Percentiles rank a stretch among this genome's conserved stretches.
Conservation (phyloP, 192 early-diverging fungal species). For the Coemansia pectinata region DNA sequence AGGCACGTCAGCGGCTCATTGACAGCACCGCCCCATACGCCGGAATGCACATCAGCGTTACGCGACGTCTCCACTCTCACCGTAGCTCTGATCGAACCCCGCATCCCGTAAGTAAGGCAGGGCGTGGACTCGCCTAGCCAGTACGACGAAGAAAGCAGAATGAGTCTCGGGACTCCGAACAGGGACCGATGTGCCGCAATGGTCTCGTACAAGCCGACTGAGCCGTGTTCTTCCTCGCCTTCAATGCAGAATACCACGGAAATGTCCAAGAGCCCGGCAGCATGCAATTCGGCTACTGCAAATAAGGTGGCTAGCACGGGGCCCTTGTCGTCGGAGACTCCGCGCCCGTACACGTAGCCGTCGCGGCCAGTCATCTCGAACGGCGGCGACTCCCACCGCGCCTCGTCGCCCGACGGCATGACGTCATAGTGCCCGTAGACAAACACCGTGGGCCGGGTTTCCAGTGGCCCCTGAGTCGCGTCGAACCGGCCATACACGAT, state of each 20-base stretch:
- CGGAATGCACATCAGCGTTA: conserved; percentile 71
- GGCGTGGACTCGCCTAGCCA: conserved; percentile 78
- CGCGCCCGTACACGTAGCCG: conserved; percentile 76
- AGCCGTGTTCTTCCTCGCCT: conserved; percentile 79
- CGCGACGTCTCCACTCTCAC: conserved; percentile 53
- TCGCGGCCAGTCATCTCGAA: conserved; percentile 67
- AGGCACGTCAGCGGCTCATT: conserved; percentile 70
- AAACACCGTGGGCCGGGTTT: conserved; percentile 56
- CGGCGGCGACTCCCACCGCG: conserved; percentile 65
- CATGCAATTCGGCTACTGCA: conserved; percentile 67
- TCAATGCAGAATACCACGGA: conserved; percentile 77
- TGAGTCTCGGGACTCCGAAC: conserved; percentile 32
- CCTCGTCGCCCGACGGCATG: conserved; percentile 66
- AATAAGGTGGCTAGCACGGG: conserved; percentile 73
- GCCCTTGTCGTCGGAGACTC: conserved; percentile 82
- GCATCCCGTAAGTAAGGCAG: conserved; percentile 77
- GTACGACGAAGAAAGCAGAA: conserved; percentile 68
- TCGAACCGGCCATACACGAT: conserved; percentile 68
- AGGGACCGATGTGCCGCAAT: conserved; percentile 48
- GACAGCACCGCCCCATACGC: conserved; percentile 74
- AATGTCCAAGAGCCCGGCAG: conserved; percentile 58
- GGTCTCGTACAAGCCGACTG: conserved; percentile 65
- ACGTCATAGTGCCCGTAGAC: conserved; percentile 86
- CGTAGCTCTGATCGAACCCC: conserved; percentile 70
- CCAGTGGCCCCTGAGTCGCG: conserved; percentile 27